Conservation (phyloP, 192 early-diverging fungal genomes). For the Lobosporangium transversale region DNA sequence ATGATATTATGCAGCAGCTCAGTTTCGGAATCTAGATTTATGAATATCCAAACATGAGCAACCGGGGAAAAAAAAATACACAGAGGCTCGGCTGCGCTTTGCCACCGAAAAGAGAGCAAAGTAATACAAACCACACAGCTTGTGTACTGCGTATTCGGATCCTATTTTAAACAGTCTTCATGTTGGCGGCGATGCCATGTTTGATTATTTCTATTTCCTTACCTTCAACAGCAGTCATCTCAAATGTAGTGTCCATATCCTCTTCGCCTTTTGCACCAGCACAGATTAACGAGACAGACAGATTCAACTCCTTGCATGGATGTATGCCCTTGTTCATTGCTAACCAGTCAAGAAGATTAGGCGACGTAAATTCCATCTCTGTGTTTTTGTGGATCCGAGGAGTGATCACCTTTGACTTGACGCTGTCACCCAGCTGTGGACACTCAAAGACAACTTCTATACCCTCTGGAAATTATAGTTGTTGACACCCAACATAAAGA, state of each 20-base stretch:
- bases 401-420: conserved; percentile 13
- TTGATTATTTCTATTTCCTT: background rate
- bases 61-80: too few species aligned
- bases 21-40: conserved; percentile 25
- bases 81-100: too few species aligned
- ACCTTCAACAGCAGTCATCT: conserved; percentile 39
- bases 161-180: too few species aligned
- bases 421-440: background rate
- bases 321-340: background rate
- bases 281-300: conserved; percentile 31
- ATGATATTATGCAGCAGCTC: conserved; percentile 30
- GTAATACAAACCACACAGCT: too few species aligned
- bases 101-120: too few species aligned
- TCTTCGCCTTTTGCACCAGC: conserved; percentile 13
- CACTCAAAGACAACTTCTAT: conserved; percentile 38
- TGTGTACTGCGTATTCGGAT: background rate
- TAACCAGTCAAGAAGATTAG: conserved; percentile 41
- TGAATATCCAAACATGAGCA: background rate
- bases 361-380: conserved; percentile 27
- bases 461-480: conserved; percentile 8
- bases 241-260: conserved; percentile 17
- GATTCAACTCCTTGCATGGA: conserved; percentile 2
- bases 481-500: too few species aligned
- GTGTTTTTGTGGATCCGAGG: conserved; percentile 33
- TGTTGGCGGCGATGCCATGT: too few species aligned